Base-by-base conservation (phyloP, 1,139 yeast species). In the Yamadazyma membranifaciens region DNA sequence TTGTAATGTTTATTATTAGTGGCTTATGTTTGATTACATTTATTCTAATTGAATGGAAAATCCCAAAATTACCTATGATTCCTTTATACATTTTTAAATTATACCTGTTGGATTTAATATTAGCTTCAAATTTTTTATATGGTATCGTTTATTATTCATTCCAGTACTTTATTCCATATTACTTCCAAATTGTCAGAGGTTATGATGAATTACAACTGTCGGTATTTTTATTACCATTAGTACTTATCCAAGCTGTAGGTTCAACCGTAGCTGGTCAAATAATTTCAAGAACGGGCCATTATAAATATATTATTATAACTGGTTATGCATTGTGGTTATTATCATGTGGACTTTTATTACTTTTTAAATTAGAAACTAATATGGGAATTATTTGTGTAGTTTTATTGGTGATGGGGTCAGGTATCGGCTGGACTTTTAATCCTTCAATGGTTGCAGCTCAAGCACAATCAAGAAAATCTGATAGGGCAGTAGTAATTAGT, bases 401-500 rank as follows among this genome's bases (percentile, higher is more conserved):
- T 1, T 48, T 75, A 41, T 44, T 73, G 10, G 36, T 73, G 6
- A 65, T 69, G 59, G 83, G 83, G 4, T 43, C 61, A 4, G 83
- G 83, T 1, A 56, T 59, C n/a, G 66, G 64, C 1, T 54, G 46
- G 30, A 52, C 59, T 3, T 61, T 61, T 49, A 65, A 61, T 38
- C 66, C 65, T 9, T 70, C 80, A 0, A 64, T 78, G 65, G 72
- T 78, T 9, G 82, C 82, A 1, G 71, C 69, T 1, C 80, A 75
- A 53, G 80, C 83, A 1, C 78, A 76, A 40, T 67, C 79, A 7
- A 61, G 54, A 31, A 68, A 67, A 37, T 62, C 73, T 1, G 82
- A 78, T 45, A 57, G 83, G 35, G 81, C 83, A 0, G 80, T 78
- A 10, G 78, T 77, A 9, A 77, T 78, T 9, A 68, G 81, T 2